Conservation (phyloP, 2,329 filamentous ascomycete species). For the Dactylellina cionopaga region DNA sequence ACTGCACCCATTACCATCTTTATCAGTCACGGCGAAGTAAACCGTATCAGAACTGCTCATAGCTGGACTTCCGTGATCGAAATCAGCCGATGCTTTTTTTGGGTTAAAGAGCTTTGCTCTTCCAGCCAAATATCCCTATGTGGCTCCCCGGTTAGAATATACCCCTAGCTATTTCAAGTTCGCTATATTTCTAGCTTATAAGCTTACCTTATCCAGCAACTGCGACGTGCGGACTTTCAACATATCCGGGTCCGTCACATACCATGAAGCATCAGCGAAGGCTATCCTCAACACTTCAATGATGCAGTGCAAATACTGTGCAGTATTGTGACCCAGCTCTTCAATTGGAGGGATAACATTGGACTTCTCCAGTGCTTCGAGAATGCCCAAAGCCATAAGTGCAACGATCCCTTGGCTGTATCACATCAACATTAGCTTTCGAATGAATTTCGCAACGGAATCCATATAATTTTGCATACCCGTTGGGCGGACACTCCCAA, state of each 20-base stretch:
- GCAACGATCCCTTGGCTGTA: slow-evolving; percentile 85
- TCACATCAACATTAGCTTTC: not conserved
- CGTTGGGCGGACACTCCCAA: slow-evolving; percentile 97
- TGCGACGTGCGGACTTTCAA: slow-evolving; percentile 74
- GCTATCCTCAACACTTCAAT: slow-evolving; percentile 88
- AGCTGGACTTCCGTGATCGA: slow-evolving; percentile 82
- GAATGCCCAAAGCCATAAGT: slow-evolving; percentile 89
- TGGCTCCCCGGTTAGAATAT: no score
- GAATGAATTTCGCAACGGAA: not conserved
- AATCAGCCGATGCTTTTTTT: slow-evolving; percentile 64
- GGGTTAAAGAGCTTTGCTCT: slow-evolving; percentile 70
- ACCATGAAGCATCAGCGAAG: slow-evolving; percentile 92
- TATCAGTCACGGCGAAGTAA: slow-evolving; percentile 87
- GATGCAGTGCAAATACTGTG: slow-evolving; percentile 80
- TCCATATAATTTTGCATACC: slow-evolving; percentile 59
- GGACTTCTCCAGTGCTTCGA: slow-evolving; percentile 81
- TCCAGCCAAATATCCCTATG: slow-evolving; percentile 65
- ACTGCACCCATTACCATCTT: slow-evolving; percentile 85
- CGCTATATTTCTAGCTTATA: slow-evolving; percentile 60
- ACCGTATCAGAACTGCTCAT: slow-evolving; percentile 90
- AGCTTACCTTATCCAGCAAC: slow-evolving; percentile 77
- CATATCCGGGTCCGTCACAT: slow-evolving; percentile 82
- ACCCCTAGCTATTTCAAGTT: slow-evolving; percentile 62
- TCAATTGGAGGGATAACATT: slow-evolving; percentile 78
- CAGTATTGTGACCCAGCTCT: slow-evolving; percentile 76